Conservation (phyloP, 208 protist genomes). For the Trichomonas tenax region DNA sequence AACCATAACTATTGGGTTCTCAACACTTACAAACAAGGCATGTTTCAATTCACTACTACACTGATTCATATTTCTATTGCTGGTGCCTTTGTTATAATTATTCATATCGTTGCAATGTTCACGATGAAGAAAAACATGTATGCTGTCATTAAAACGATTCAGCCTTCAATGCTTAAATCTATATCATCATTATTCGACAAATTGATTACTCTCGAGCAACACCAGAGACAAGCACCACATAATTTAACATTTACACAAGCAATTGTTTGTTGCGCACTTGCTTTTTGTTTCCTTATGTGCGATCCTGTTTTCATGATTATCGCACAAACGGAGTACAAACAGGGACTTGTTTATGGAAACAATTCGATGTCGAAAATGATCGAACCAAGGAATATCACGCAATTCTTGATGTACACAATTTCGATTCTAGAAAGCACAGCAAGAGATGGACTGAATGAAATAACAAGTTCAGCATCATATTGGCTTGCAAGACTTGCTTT, state of each 20-base stretch:
- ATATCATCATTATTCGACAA: not conserved
- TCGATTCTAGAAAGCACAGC: not conserved
- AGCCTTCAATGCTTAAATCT: not conserved
- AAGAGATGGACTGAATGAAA: not conserved
- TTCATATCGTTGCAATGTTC: not conserved
- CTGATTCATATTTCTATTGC: not conserved
- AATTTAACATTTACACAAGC: not conserved
- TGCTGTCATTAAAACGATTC: not conserved
- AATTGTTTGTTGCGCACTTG: not conserved
- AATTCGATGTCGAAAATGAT: not conserved
- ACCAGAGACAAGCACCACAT: not conserved
- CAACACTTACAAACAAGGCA: not conserved
- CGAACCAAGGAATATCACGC: not conserved
- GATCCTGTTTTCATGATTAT: not conserved
- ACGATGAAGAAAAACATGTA: not conserved
- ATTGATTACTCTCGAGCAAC: not conserved
- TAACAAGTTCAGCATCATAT: not conserved
- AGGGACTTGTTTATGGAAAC: not conserved
- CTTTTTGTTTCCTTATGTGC: not conserved
- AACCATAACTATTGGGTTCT: too few relatives aligned
- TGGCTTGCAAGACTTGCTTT: not conserved
- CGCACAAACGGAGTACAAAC: not conserved
- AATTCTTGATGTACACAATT: not conserved
- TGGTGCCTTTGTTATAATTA: not conserved
- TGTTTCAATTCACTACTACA: not conserved